Base-by-base conservation (phyloP, 1,284 basidiomycete genomes). In the Rhodotorula sp. region DNA sequence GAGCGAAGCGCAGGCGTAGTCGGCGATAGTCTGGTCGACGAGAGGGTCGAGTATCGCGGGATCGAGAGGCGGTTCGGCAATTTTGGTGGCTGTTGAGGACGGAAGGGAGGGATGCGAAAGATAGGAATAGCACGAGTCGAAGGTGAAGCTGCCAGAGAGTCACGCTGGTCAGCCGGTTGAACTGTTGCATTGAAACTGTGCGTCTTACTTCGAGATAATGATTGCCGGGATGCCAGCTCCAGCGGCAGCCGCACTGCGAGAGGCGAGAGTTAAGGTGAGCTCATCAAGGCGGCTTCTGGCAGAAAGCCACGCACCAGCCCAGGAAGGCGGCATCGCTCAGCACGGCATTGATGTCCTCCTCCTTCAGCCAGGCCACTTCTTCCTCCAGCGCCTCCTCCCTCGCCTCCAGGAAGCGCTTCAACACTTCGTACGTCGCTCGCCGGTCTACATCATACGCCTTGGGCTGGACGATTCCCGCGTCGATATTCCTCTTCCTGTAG, bases 111-210 rank as follows among this genome's bases (percentile, higher is more conserved):
- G 78, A 0, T 86, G 85, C 3, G 87, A 84, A 28, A 90, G 85
- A 72, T 87, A 90, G 72, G 88, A 89, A 77, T 88, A 91, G 16
- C 90, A 88, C 0, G 89, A 88, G 79, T 90, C 88, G 78, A 90
- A 91, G 0, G 88, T 88, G 78, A 91, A 91, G 80, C 90, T 90
- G 62, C 44, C 20, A 10, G 48, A 28, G 15, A 47, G 37, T 16
- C 8, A n/a, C 5, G 9, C 28, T 30, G 40, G 7, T 56, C 22
- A 30, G 11, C 34, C 20, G 11, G 22, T 16, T 13, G 20, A 34
- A 24, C n/a, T 26, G n/a, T n/a, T n/a, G n/a, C n/a, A n/a, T n/a
- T n/a, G n/a, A n/a, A n/a, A n/a, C n/a, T n/a, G n/a, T n/a, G n/a
- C n/a, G n/a, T n/a, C 68, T 44, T 26, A 74, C 72, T 75, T 75